Base-by-base conservation (phyloP, 2,329 filamentous ascomycete species). In the Leptographium galeiforme region DNA sequence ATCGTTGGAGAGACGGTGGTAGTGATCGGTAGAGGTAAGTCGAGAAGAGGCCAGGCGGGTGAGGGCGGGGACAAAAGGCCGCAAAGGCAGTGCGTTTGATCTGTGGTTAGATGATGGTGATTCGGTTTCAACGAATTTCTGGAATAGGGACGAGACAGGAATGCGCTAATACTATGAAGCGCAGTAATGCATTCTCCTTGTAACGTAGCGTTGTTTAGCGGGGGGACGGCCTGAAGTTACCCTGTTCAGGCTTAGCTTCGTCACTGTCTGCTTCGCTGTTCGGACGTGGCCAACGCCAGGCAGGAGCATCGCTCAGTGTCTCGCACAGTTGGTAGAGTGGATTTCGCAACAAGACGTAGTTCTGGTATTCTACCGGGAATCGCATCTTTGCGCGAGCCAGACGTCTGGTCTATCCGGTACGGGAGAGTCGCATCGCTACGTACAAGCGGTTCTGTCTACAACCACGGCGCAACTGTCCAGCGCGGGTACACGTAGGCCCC, bases 401-500 rank as follows among this genome's bases (percentile, higher is more conserved):
- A 25, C 25, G 25, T 25, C 25, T 25, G 25, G 25, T 25, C 25
- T 25, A 25, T 25, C 25, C 25, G 25, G 25, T 25, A 25, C 5
- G 25, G 25, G 25, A 25, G 25, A 25, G 25, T 5, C 25, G 25
- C 25, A 5, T 25, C 34, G 34, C 34, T 36, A 4, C 25, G 25
- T 11, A 18, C 41, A 30, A 4, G 13, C 14, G 5, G 25, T 8
- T 13, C 19, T 16, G 12, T 56, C 50, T 59, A 53, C 46, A 56
- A 56, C 66, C 55, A 59, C 32, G 52, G 58, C 44, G 62, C 62
- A 34, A 51, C 50, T 45, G 61, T 66, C 78, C 78, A 81, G 53
- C 72, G 71, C 0, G 78, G 77, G 55, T 72, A 68, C 5, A 63
- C 62, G 50, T 64, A 66, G 39, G 69, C 65, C 51, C 66, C 68